Conservation (phyloP, 2,329 filamentous ascomycete species). For the Pseudogymnoascus sp. region DNA sequence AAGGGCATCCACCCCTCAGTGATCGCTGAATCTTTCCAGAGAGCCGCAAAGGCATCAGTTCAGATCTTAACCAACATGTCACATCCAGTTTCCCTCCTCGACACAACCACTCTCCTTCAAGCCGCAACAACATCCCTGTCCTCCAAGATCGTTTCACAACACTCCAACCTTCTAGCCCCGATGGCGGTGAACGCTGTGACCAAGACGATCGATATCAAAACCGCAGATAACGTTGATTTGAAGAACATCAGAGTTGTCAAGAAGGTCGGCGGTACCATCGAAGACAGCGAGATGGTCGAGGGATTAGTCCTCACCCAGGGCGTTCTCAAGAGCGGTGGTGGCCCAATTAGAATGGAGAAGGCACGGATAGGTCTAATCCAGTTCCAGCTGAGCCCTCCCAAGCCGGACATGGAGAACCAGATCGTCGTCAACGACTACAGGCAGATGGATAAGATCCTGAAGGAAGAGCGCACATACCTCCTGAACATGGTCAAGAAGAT, state of each 20-base stretch:
- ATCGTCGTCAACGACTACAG: constrained; percentile 99
- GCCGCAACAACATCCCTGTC: constrained; percentile 94
- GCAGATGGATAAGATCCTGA: constrained; percentile 99
- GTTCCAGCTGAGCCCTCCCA: constrained; percentile 96
- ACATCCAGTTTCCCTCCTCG: constrained; percentile 79
- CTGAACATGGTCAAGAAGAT: constrained; percentile 99
- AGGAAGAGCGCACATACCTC: constrained; percentile 96
- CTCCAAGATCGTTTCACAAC: constrained; percentile 97
- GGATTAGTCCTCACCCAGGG: constrained; percentile 87
- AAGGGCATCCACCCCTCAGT: constrained; percentile 97
- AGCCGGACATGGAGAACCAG: constrained; percentile 99
- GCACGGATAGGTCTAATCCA: constrained; percentile 94
- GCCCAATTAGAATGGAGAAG: constrained; percentile 91
- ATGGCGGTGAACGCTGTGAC: constrained; percentile 97
- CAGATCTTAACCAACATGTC: constrained; percentile 91
- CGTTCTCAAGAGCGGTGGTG: constrained; percentile 87
- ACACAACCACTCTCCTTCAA: constrained; percentile 85
- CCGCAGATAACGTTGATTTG: constrained; percentile 90
- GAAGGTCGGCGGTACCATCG: constrained; percentile 95
- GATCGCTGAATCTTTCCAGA: constrained; percentile 95
- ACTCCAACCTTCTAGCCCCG: constrained; percentile 87
- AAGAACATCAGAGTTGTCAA: constrained; percentile 96
- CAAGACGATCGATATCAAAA: constrained; percentile 92
- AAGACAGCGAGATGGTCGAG: constrained; percentile 95
- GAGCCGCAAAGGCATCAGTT: constrained; percentile 83